Evolutionary conservation across 768 basidiomycete genomes (phyloP).

Genomic region (Cystofilobasidium macerans): DNA sequence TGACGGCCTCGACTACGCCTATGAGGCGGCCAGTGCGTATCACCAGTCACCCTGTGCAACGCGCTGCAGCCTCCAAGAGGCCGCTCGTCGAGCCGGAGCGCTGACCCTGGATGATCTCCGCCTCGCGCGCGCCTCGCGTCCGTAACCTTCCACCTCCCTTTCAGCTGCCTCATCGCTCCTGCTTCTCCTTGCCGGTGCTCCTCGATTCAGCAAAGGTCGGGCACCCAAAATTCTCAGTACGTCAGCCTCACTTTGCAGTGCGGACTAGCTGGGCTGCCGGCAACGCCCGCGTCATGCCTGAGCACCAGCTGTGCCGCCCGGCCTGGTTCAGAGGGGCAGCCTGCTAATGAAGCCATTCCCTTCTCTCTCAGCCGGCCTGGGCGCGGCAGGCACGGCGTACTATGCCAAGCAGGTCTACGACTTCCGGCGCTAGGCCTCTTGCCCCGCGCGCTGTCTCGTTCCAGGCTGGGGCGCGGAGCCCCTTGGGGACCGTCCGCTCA

Average conservation of each 20-base stretch:
- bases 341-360: too few species aligned
- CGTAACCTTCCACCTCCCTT: not conserved
- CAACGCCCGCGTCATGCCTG: too few species aligned
- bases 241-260: not conserved
- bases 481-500: too few species aligned
- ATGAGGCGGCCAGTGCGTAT: conserved; percentile 37
- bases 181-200: not conserved
- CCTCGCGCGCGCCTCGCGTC: not conserved
- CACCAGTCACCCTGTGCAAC: not conserved
- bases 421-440: too few species aligned
- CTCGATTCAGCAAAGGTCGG: conserved; percentile 7
- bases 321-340: too few species aligned
- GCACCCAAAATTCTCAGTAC: conserved; percentile 14
- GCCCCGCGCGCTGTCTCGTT: too few species aligned
- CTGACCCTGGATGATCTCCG: not conserved
- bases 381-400: conserved; percentile 15
- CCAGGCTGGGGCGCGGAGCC: too few species aligned
- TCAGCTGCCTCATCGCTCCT: conserved; percentile 16
- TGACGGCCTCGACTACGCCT: conserved; percentile 37
- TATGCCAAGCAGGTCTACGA: conserved; percentile 23
- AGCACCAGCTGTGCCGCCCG: too few species aligned
- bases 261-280: too few species aligned
- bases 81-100: too few species aligned
- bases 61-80: too few species aligned
- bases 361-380: conserved; percentile 24